These are phyloP conservation scores for Boletus edulis DNA, from an alignment of 768 basidiomycete species.

Conservation along the genomic window DNA sequence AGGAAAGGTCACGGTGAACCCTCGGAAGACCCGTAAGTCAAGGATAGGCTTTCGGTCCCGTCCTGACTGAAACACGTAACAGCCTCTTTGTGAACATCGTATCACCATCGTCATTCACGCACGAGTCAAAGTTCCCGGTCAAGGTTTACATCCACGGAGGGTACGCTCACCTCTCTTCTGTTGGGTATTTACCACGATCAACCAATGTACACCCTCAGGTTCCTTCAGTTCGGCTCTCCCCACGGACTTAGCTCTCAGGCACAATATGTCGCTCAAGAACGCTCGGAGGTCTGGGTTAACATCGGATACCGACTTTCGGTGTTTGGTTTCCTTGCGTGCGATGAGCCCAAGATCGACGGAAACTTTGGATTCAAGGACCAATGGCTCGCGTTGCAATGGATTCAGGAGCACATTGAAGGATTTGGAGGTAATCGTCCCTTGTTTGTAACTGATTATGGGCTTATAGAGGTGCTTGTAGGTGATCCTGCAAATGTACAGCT, in stretches of 20 bases:
- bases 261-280: conserved; percentile 62
- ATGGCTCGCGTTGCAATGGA: conserved; percentile 75
- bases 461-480: conserved; percentile 37
- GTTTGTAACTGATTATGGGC: neutral
- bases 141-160: conserved; percentile 79
- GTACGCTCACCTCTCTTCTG: conserved; percentile 32
- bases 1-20: no score
- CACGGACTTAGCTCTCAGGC: conserved; percentile 60
- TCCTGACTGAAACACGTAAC: neutral
- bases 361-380: conserved; percentile 88
- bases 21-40: conserved; percentile 52
- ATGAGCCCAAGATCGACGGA: conserved; percentile 57
- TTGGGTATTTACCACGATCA: neutral
- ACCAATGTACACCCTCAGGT: conserved; percentile 37
- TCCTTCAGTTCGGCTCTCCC: conserved; percentile 77
- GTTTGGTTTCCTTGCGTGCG: conserved; percentile 73
- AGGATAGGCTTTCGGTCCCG: neutral
- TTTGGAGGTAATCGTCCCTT: conserved; percentile 57
- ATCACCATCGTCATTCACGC: conserved; percentile 45
- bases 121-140: conserved; percentile 52
- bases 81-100: conserved; percentile 69
- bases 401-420: conserved; percentile 58
- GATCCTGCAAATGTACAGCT: conserved; percentile 60
- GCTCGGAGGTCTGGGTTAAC: conserved; percentile 72
- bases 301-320: conserved; percentile 75